Evolutionary conservation across 768 basidiomycete species (phyloP).

Genomic region (Calocera viscosa): DNA sequence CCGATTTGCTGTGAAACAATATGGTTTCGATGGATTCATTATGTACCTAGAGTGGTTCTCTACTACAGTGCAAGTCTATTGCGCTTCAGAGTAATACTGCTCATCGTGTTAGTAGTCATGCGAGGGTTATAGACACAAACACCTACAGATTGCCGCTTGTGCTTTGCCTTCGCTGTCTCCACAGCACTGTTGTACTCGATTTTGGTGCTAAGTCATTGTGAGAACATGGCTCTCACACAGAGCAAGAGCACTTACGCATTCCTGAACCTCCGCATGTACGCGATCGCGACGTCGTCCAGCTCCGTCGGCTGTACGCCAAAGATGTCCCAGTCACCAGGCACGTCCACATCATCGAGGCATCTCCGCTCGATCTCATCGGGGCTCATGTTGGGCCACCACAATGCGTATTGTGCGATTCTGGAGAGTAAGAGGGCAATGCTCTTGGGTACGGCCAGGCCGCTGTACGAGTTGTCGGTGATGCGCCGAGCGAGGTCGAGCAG

Average conservation of each 20-base stretch:
- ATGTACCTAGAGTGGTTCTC: slow-evolving; percentile 1
- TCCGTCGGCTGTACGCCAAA: slow-evolving; percentile 71
- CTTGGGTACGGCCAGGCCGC: slow-evolving; percentile 67
- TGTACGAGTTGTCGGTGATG: slow-evolving; percentile 63
- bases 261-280: slow-evolving; percentile 79
- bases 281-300: slow-evolving; percentile 79
- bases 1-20: no score
- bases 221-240: background rate
- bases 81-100: background rate
- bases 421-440: slow-evolving; percentile 51
- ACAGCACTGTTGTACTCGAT: slow-evolving; percentile 25
- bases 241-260: slow-evolving; percentile 51
- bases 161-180: slow-evolving; percentile 26
- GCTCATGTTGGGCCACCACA: slow-evolving; percentile 85
- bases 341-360: slow-evolving; percentile 68
- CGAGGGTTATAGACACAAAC: background rate
- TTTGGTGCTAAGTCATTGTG: background rate
- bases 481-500: slow-evolving; percentile 48
- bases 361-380: slow-evolving; percentile 85
- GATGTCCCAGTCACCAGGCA: slow-evolving; percentile 67
- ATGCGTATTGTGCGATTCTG: slow-evolving; percentile 44
- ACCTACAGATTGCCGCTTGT: slow-evolving; percentile 8
- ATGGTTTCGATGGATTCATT: background rate
- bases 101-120: background rate
- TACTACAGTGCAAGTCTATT: background rate